These are phyloP conservation scores for Fusarium circinatum DNA, from an alignment of 2,329 filamentous ascomycete species.

Conservation along the genomic window DNA sequence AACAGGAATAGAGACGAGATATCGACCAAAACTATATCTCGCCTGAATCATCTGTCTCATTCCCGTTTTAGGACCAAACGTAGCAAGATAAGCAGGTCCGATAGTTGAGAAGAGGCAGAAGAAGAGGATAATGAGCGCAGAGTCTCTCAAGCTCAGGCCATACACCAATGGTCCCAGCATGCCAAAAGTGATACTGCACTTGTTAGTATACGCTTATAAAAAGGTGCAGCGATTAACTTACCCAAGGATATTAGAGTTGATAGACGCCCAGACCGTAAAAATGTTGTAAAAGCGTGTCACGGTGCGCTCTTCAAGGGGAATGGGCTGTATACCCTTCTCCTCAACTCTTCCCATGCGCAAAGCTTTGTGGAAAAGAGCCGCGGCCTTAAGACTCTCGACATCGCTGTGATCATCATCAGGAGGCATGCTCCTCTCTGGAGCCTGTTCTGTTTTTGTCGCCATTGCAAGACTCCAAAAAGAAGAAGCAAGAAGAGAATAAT, in stretches of 20 bases:
- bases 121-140: slow-evolving; percentile 69
- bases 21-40: slow-evolving; percentile 69
- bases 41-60: slow-evolving; percentile 75
- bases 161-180: slow-evolving; percentile 68
- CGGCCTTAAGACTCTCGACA: slow-evolving; percentile 40
- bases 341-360: slow-evolving; percentile 55
- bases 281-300: slow-evolving; percentile 55
- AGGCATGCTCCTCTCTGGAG: slow-evolving; percentile 21
- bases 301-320: slow-evolving; percentile 54
- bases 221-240: slow-evolving; percentile 36
- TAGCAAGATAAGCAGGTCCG: slow-evolving; percentile 66
- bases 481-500: neutral
- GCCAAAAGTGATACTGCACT: slow-evolving; percentile 67
- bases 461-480: neutral
- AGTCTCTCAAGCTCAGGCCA: slow-evolving; percentile 65
- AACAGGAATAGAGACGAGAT: slow-evolving; percentile 68
- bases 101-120: slow-evolving; percentile 66
- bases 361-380: slow-evolving; percentile 46
- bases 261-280: slow-evolving; percentile 61
- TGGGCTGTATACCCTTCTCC: slow-evolving; percentile 56
- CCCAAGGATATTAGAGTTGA: slow-evolving; percentile 60
- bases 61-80: slow-evolving; percentile 69
- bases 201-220: slow-evolving; percentile 1
- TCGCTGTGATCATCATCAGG: slow-evolving; percentile 44
- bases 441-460: slow-evolving; percentile 22